Conservation (phyloP, 2,329 filamentous ascomycete species). For the Diplodia corticola region DNA sequence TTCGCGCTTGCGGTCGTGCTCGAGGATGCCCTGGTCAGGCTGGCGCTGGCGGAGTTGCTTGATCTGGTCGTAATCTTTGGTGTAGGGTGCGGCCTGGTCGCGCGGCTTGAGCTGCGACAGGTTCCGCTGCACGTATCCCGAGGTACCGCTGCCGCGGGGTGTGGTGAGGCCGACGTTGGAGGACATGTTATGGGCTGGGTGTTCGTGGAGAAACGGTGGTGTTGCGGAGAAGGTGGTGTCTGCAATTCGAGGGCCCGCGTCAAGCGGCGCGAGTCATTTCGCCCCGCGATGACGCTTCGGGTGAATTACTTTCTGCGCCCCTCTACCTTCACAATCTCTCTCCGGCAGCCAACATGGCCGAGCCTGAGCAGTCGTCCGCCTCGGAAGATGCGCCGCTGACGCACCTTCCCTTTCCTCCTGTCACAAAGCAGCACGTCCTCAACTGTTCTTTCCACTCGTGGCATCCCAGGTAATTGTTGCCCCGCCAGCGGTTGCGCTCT, state of each 20-base stretch:
- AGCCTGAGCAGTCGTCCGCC: background rate
- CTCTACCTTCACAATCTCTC: background rate
- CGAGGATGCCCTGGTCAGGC: constrained; percentile 88
- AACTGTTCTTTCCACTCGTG: constrained; percentile 94
- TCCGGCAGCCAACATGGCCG: background rate
- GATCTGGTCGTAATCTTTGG: constrained; percentile 66
- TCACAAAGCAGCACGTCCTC: constrained; percentile 82
- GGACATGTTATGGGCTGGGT: constrained; percentile 63
- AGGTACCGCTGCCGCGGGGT: constrained; percentile 91
- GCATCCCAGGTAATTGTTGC: constrained; percentile 66
- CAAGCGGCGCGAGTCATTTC: constrained; percentile 13
- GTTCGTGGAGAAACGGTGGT: constrained; percentile 12
- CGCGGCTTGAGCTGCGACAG: constrained; percentile 83
- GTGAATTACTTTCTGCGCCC: background rate
- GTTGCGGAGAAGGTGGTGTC: constrained; percentile 11
- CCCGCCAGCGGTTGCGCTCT: background rate
- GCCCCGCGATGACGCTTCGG: constrained; percentile 20
- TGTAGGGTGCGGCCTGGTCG: constrained; percentile 76
- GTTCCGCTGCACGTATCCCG: constrained; percentile 96
- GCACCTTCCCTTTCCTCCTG: constrained; percentile 72
- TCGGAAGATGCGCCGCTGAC: constrained; percentile 26
- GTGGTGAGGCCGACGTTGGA: constrained; percentile 96
- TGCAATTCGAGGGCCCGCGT: no score
- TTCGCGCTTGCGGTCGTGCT: constrained; percentile 88
- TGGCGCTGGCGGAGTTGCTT: constrained; percentile 77